Conservation (phyloP, 345 rosid species). For the Eucalyptus erythrocorys region DNA sequence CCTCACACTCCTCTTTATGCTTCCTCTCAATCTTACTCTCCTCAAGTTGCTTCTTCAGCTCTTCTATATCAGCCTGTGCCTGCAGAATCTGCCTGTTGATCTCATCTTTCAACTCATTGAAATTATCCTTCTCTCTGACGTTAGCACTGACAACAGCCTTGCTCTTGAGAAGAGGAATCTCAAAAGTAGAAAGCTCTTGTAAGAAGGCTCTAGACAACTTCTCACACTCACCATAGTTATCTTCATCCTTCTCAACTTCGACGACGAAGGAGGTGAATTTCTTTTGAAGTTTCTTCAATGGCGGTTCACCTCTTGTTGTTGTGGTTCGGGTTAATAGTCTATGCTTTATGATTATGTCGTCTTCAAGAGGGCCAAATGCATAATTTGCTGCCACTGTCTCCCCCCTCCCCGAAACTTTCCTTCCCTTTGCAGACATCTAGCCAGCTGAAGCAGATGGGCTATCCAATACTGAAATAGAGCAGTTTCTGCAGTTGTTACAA, state of each 20-base stretch:
- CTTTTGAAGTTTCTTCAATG: conserved; percentile 69
- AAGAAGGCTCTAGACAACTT: conserved; percentile 72
- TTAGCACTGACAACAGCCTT: conserved; percentile 73
- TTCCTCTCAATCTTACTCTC: conserved; percentile 89
- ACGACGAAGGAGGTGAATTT: conserved; percentile 75
- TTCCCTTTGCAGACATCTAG: conserved; percentile 65
- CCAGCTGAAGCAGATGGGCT: not conserved
- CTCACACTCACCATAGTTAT: conserved; percentile 47
- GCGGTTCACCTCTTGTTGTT: conserved; percentile 94
- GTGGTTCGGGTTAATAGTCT: conserved; percentile 92
- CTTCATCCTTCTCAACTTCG: conserved; percentile 67
- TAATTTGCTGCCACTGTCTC: conserved; percentile 63
- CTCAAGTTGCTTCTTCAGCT: conserved; percentile 75
- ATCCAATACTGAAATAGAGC: not conserved
- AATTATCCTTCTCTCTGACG: conserved; percentile 73
- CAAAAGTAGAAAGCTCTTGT: conserved; percentile 82
- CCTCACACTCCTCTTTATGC: conserved; percentile 97
- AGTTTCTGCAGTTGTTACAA: not conserved
- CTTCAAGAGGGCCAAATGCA: conserved; percentile 77
- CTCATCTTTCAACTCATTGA: conserved; percentile 71
- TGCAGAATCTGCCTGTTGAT: conserved; percentile 59
- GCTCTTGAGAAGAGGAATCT: conserved; percentile 92
- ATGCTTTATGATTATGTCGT: conserved; percentile 74
- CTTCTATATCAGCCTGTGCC: conserved; percentile 73
- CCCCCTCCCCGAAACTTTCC: conserved; percentile 61